These are phyloP conservation scores for Pythium dissimile DNA, from an alignment of 352 stramenopile genomes.

Conservation along the genomic window DNA sequence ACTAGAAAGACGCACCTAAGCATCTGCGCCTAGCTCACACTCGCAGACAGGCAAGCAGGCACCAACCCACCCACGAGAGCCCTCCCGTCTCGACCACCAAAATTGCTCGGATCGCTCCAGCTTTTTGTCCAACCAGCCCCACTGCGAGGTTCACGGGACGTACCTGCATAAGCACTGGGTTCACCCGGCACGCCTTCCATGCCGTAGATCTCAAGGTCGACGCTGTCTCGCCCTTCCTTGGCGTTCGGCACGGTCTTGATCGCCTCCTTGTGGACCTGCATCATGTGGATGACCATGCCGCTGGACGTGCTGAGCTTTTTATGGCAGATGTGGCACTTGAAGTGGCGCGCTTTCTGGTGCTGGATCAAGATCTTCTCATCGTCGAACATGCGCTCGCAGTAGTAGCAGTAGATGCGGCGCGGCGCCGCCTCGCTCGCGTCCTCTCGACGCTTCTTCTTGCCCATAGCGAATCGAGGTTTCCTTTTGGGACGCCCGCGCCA, in stretches of 20 bases:
- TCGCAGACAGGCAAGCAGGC: too few species aligned
- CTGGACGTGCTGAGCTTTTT: constrained; percentile 90
- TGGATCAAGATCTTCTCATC: constrained; percentile 91
- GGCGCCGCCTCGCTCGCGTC: constrained; percentile 40
- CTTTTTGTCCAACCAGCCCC: too few species aligned
- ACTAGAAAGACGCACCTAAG: constrained; percentile 18
- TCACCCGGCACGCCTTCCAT: constrained; percentile 84
- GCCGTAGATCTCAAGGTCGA: constrained; percentile 87
- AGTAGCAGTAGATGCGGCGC: constrained; percentile 90
- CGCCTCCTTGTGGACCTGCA: constrained; percentile 88
- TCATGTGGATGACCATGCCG: constrained; percentile 86
- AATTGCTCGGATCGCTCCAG: not conserved
- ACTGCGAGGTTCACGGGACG: too few species aligned
- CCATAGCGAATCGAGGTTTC: constrained; percentile 33
- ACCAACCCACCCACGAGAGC: too few species aligned
- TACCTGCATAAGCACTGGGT: constrained; percentile 19
- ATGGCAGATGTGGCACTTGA: constrained; percentile 89
- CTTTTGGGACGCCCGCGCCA: constrained; percentile 9
- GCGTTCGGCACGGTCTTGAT: constrained; percentile 82
- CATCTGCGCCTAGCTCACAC: not conserved
- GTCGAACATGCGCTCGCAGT: constrained; percentile 91
- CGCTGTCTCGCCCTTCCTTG: constrained; percentile 74
- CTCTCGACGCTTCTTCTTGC: constrained; percentile 83
- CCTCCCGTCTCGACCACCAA: not conserved
- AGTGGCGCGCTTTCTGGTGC: constrained; percentile 92